Evolutionary conservation across 805 yeast genomes (phyloP), one percentile per base, ranked within the genome.

Genomic region (Nematodospora valgi): DNA sequence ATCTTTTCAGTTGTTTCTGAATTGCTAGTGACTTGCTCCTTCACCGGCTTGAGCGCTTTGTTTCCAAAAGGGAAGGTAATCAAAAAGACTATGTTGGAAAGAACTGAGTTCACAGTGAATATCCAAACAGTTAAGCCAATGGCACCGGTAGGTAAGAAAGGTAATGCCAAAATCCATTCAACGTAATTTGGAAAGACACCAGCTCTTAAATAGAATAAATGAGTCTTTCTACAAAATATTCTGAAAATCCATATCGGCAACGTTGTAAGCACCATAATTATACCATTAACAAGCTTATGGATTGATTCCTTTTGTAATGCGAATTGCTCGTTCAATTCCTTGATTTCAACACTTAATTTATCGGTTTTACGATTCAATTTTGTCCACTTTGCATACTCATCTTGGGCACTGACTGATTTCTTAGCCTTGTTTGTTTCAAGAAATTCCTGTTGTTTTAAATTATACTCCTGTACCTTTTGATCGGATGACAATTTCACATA

Each of bases 351-450:
- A 28, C 70, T 67, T 32, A 85, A 51, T 40, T 73, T 70, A 45
- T 82, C 88, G 39, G 72, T 62, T 47, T 71, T 74, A 32, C 98
- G 74, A 51, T 87, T 89, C 43, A 89, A 68, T 56, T 87, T 87
- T 1, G 97, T 94, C 98, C 98, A 93, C 51, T 76, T 81, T 19
- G 97, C 96, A 57, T 91, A 93, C 50, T 93, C 80, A 55, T 93
- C 97, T 58, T 91, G 96, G 2, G 97, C 91, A 37, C 86, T 76
- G 7, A 88, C 74, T 2, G 68, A 43, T 20, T 76, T 65, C 41
- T 87, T 73, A 47, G 80, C 76, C 10, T 62, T 66, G 45, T 74
- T 67, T 15, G 78, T 51, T 13, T 61, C 56, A 11, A 57, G 53
- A 32, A 80, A 73, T 43, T 82, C 74, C 6, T 51, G 46, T 35